Base-by-base conservation (phyloP, 768 basidiomycete genomes). In the Glaciozyma antarctica region DNA sequence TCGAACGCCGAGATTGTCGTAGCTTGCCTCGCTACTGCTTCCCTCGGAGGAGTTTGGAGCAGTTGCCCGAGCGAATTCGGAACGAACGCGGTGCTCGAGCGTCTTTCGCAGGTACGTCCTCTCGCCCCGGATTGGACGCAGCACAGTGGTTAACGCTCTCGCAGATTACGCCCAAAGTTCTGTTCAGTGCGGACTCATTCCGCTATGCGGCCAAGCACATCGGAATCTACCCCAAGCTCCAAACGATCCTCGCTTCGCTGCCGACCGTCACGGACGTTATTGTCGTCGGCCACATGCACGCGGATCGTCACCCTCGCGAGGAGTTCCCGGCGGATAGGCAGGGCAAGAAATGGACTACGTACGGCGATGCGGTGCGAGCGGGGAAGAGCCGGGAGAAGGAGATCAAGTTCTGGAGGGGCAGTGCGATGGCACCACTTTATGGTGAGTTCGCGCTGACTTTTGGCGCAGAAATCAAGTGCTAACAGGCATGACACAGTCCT, bases 61-160 rank as follows among this genome's bases (percentile, higher is more conserved):
- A 85, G 84, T 72, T 87, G 86, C 19, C 86, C 88, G 22, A 84
- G 87, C 21, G 88, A 90, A 76, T 89, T 90, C 76, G 88, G 86
- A n/a, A 78, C 86, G 24, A 81, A 84, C 66, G 88, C 88, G 15
- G 86, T 88, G 3, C 77, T 86, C 51, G 87, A 90, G 77, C 81
- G 88, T 81, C 84, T 90, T 66, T 84, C 87, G 73, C 88, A 90
- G 81, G 87, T 90, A 24, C 81, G 84, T 21, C 17, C 15, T 44
- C 49, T 13, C 58, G 59, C 19, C 65, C 60, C 43, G 58, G 26
- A n/a, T n/a, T n/a, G n/a, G n/a, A n/a, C n/a, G n/a, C n/a, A n/a
- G n/a, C n/a, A n/a, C n/a, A n/a, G n/a, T n/a, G n/a, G n/a, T n/a
- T n/a, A n/a, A n/a, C n/a, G n/a, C n/a, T n/a, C 48, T 28, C 32